phyloP scores from a whole-genome alignment of 441 rosid genomes.

The Heliophila coronopifolia region DNA sequence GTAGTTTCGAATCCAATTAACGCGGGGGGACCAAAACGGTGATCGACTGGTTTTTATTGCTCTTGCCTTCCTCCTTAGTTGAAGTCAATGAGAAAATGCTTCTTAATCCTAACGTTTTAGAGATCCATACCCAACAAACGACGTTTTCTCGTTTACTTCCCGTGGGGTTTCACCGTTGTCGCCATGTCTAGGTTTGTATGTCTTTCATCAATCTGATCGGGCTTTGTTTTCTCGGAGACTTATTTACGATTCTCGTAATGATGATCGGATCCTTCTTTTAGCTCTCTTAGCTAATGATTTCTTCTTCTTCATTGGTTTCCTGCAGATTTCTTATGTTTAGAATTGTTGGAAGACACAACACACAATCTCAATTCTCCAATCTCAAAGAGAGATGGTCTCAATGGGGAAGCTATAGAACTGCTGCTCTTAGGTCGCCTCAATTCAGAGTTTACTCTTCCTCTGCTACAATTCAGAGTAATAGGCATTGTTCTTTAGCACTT shows the following conservation, averaged over 20 bases:
- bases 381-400: constrained; percentile 30
- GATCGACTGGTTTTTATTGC: neutral
- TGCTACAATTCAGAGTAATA: constrained; percentile 32
- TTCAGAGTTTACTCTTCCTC: constrained; percentile 34
- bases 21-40: constrained; percentile 15
- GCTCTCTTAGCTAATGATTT: neutral
- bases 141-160: constrained; percentile 8
- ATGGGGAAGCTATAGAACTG: constrained; percentile 38
- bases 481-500: constrained; percentile 24
- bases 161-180: constrained; percentile 7
- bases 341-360: constrained; percentile 42
- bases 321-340: constrained; percentile 52
- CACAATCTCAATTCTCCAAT: constrained; percentile 26
- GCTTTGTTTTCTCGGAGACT: constrained; percentile 20
- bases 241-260: neutral
- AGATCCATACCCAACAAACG: constrained; percentile 13
- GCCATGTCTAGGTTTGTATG: constrained; percentile 34
- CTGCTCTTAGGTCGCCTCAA: constrained; percentile 39
- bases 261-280: constrained; percentile 10
- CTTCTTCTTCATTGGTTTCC: neutral
- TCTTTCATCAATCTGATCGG: too few relatives aligned
- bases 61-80: neutral
- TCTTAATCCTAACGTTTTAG: constrained; percentile 13
- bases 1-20: constrained; percentile 6
- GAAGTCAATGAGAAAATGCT: constrained; percentile 33